Conservation (phyloP, 208 protist species). For the Trypanosomatidae sp. region DNA sequence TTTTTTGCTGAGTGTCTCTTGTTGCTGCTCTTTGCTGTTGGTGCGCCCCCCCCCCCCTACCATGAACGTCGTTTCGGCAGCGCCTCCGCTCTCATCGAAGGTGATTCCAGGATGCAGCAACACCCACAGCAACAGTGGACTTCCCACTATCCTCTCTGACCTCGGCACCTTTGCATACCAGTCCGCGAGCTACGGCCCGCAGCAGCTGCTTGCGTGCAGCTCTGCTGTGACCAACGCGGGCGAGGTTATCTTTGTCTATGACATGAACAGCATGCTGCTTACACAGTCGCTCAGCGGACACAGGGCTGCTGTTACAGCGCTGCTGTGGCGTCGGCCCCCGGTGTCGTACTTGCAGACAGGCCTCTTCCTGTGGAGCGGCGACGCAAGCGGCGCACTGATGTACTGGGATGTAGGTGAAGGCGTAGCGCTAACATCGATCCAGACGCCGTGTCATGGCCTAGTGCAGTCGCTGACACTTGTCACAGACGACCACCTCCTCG, state of each 20-base stretch:
- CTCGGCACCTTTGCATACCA: slow-evolving; percentile 36
- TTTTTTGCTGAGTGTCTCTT: neutral
- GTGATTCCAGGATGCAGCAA: slow-evolving; percentile 31
- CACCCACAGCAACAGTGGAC: slow-evolving; percentile 24
- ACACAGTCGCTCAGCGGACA: slow-evolving; percentile 77
- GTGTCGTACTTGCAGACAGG: slow-evolving; percentile 65
- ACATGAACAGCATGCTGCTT: slow-evolving; percentile 79
- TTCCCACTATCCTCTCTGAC: slow-evolving; percentile 28
- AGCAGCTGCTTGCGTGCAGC: slow-evolving; percentile 72
- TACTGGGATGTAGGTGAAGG: slow-evolving; percentile 82
- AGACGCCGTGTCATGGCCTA: slow-evolving; percentile 39
- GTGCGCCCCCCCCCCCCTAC: neutral
- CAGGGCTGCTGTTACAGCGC: slow-evolving; percentile 44
- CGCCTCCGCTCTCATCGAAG: slow-evolving; percentile 25
- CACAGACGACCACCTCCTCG: slow-evolving; percentile 60
- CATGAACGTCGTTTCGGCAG: slow-evolving; percentile 4
- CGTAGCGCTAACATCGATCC: slow-evolving; percentile 47
- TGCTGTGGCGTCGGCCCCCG: slow-evolving; percentile 64
- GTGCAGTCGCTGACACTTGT: slow-evolving; percentile 47
- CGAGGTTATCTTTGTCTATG: slow-evolving; percentile 63
- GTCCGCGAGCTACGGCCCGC: slow-evolving; percentile 60
- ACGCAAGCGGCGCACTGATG: slow-evolving; percentile 45
- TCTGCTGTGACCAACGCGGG: slow-evolving; percentile 36
- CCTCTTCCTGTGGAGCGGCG: slow-evolving; percentile 65
- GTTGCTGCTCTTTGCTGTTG: neutral